Evolutionary conservation across 2,329 filamentous ascomycete genomes (phyloP).

Genomic region (Anisogramma anomala): DNA sequence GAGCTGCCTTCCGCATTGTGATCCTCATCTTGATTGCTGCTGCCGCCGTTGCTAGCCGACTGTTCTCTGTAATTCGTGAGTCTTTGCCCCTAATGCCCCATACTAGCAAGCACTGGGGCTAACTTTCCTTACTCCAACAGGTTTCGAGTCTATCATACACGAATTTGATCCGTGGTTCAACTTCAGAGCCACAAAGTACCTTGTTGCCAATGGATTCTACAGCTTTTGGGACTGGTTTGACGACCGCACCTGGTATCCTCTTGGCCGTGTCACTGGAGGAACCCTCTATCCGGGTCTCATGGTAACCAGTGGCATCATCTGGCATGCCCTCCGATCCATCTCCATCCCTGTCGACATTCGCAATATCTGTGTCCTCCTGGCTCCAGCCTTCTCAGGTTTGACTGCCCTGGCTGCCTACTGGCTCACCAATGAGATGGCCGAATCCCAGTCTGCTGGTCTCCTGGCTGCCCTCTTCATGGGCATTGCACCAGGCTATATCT

Average conservation of each 20-base stretch:
- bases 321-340: slow-evolving; percentile 80
- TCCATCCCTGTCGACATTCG: slow-evolving; percentile 93
- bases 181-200: slow-evolving; percentile 95
- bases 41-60: slow-evolving; percentile 80
- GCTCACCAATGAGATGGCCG: slow-evolving; percentile 92
- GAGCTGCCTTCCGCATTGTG: slow-evolving; percentile 74
- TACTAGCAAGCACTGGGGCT: slow-evolving; percentile 17
- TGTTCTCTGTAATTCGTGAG: slow-evolving; percentile 97
- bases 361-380: slow-evolving; percentile 95
- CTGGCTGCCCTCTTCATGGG: slow-evolving; percentile 95
- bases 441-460: slow-evolving; percentile 87
- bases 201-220: slow-evolving; percentile 94
- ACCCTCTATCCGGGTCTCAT: slow-evolving; percentile 98
- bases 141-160: slow-evolving; percentile 98
- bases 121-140: slow-evolving; percentile 32
- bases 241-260: slow-evolving; percentile 98
- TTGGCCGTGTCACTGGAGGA: slow-evolving; percentile 94
- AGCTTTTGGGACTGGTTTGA: slow-evolving; percentile 99
- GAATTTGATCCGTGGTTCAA: slow-evolving; percentile 99
- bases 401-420: slow-evolving; percentile 91
- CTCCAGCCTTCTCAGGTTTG: slow-evolving; percentile 85
- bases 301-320: slow-evolving; percentile 97
- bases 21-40: slow-evolving; percentile 87
- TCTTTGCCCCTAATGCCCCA: slow-evolving; percentile 17
- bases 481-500: slow-evolving; percentile 95